Base-by-base conservation (phyloP, 352 stramenopile species). In the Blastocystis sp. region DNA sequence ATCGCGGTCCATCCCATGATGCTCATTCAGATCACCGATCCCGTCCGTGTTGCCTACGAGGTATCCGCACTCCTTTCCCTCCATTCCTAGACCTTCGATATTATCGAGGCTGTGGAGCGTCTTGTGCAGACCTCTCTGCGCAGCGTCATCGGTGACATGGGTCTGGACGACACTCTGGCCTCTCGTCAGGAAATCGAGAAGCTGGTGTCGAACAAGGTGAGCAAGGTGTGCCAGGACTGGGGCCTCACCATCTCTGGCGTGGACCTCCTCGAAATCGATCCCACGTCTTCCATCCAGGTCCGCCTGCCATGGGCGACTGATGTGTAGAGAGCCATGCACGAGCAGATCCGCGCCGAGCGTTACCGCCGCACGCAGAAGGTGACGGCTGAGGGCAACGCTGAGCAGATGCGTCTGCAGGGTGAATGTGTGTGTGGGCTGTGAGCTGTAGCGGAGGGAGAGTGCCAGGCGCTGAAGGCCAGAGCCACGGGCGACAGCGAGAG, bases 141-240 rank as follows among this genome's bases (percentile, higher is more conserved):
- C 43, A 88, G 74, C 40, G 88, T 90, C 53, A 90, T 90, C 67
- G 89, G 89, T 53, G 89, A 90, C 62, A 90, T 90, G 88, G 89
- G 89, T 62, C 60, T 90, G n/a, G 89, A 90, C 41, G 89, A 90
- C 64, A 90, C 89, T 23, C 80, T 90, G 9, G 89, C 89, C 23
- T 90, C 89, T 4, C 88, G 89, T 56, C 71, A 90, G 71, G 89
- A 90, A 53, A 90, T 90, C 70, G 84, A 90, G 66, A 86, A 89
- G 34, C 69, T 77, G 41, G 76, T 90, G 19, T 59, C 76, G 2
- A 84, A 78, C 28, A 89, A 89, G 64, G 89, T 90, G 59, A 52
- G 43, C 52, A 76, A 90, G 62, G 80, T 90, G 64, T 90, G 88
- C 74, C 78, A 88, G 40, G 88, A 90, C 81, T 90, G 89, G 89